Evolutionary conservation across 2,329 filamentous ascomycete species (phyloP).

Genomic region (Iodosphaeria phyllophila): DNA sequence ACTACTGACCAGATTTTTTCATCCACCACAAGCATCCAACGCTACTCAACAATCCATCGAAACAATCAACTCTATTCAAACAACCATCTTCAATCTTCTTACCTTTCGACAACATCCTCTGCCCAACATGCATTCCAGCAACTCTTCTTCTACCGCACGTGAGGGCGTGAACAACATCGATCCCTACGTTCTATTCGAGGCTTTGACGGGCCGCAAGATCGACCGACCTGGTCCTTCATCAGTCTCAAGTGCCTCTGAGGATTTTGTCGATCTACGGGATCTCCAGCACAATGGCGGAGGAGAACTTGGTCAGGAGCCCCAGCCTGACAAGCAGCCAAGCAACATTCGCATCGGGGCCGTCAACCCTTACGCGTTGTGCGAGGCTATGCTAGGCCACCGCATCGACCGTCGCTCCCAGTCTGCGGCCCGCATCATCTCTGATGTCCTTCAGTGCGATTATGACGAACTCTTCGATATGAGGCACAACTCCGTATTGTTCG

Average conservation of each 20-base stretch:
- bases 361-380: conserved; percentile 25
- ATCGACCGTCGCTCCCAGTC: conserved; percentile 18
- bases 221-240: conserved; percentile 8
- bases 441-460: conserved; percentile 25
- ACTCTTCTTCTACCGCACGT: conserved; percentile 1
- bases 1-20: neutral
- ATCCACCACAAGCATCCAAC: neutral
- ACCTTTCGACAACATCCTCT: neutral
- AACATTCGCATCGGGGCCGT: conserved; percentile 19
- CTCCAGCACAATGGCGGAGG: conserved; percentile 8
- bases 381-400: conserved; percentile 21
- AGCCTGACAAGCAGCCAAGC: conserved; percentile 18
- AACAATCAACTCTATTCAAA: conserved; percentile 1
- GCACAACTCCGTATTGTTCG: conserved; percentile 21
- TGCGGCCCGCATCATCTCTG: conserved; percentile 17
- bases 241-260: conserved; percentile 11
- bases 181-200: conserved; percentile 18
- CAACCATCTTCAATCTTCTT: conserved; percentile 1
- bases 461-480: conserved; percentile 27
- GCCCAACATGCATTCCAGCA: conserved; percentile 1
- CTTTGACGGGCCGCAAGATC: conserved; percentile 17
- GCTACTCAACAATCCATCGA: too few species aligned
- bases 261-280: conserved; percentile 16
- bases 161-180: conserved; percentile 11
- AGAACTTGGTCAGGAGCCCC: conserved; percentile 8